Percentiles rank a stretch among this genome's conserved stretches.
Conservation (phyloP, 78 protist species). For the slime mould (Dictyostelium discoideum) region dicty_2.7 NC_007088.5:3975001-3975500, state of each 20-base stretch:
- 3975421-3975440: neutral
- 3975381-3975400: too few species aligned
- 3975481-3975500: constrained; percentile 71
- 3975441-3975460: neutral
- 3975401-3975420: neutral
- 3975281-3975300: constrained; percentile 92
- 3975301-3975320: neutral
- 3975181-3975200: neutral
- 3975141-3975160: neutral
- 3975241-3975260: constrained; percentile 92
- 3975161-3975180: neutral
- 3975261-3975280: constrained; percentile 93
- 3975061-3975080: constrained; percentile 99
- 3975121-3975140: neutral
- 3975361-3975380: too few species aligned
- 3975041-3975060: constrained; percentile 99
- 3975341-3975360: too few species aligned
- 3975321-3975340: neutral
- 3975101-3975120: constrained; percentile 96
- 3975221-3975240: constrained; percentile 99
- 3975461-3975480: constrained; percentile 33
- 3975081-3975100: constrained; percentile 98
- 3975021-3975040: constrained; percentile 98
- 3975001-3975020: constrained; percentile 97
- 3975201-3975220: constrained; percentile 96